Conservation (phyloP, 108 stramenopile species). For the Nitzschia sp. region DNA sequence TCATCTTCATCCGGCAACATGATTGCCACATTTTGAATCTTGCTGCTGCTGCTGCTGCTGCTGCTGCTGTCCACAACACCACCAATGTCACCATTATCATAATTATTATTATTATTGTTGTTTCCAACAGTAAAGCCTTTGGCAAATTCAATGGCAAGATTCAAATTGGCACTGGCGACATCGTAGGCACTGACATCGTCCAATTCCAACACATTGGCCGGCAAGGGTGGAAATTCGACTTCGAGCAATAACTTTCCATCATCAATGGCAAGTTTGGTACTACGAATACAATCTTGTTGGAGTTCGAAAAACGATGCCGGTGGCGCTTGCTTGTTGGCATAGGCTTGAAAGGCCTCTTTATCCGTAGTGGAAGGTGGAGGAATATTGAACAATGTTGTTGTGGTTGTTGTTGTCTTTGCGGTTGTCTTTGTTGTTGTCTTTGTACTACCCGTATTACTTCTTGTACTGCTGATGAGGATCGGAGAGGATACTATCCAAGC, state of each 20-base stretch:
- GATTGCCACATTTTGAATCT: slow-evolving; percentile 56
- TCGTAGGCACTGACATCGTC: slow-evolving; percentile 91
- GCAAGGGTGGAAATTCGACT: slow-evolving; percentile 92
- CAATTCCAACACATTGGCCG: slow-evolving; percentile 87
- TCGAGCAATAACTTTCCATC: slow-evolving; percentile 88
- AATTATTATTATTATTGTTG: not conserved
- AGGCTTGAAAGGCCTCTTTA: slow-evolving; percentile 51
- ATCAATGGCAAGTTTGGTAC: slow-evolving; percentile 58
- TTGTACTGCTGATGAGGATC: too few relatives aligned
- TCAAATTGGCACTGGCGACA: slow-evolving; percentile 89
- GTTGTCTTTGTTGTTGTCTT: too few relatives aligned
- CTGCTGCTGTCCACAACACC: not conserved
- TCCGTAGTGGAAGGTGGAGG: slow-evolving; percentile 50
- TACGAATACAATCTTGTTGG: slow-evolving; percentile 65
- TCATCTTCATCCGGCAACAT: slow-evolving; percentile 84
- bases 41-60: too few relatives aligned
- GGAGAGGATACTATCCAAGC: too few relatives aligned
- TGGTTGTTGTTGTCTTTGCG: too few relatives aligned
- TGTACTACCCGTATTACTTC: too few relatives aligned
- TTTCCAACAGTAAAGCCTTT: slow-evolving; percentile 60
- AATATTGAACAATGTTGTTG: slow-evolving; percentile 37
- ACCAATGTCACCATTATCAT: not conserved
- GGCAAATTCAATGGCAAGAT: slow-evolving; percentile 88
- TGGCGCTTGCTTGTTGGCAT: slow-evolving; percentile 56
- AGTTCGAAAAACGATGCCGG: slow-evolving; percentile 76